These are phyloP conservation scores for Monosporozyma aerobia DNA, from an alignment of 805 yeast species.

Conservation along the genomic window DNA sequence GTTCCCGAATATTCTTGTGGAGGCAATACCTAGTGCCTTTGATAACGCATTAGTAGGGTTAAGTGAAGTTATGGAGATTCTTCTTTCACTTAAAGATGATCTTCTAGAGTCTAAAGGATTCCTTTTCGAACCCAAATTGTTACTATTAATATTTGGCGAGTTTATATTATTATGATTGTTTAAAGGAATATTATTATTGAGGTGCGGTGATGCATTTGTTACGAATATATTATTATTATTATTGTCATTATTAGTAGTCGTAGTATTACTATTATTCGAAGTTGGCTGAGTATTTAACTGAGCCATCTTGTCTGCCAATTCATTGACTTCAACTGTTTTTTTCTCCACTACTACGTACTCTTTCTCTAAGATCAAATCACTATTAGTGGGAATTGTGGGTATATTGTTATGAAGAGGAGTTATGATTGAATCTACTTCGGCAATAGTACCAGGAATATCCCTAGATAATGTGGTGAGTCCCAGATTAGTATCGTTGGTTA, in stretches of 20 bases:
- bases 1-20: conserved; percentile 73
- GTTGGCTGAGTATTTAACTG: conserved; percentile 10
- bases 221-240: background rate
- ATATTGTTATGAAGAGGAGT: background rate
- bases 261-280: background rate
- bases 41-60: conserved; percentile 83
- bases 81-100: conserved; percentile 54
- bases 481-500: background rate
- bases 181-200: background rate
- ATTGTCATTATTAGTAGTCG: background rate
- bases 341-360: conserved; percentile 95
- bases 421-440: background rate
- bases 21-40: conserved; percentile 79
- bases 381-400: conserved; percentile 3
- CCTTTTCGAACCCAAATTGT: background rate
- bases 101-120: conserved; percentile 31
- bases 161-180: background rate
- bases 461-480: background rate
- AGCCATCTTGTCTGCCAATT: conserved; percentile 87
- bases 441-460: background rate
- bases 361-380: conserved; percentile 52
- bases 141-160: background rate
- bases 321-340: conserved; percentile 89
- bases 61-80: conserved; percentile 54
- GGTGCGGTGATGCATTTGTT: background rate